phyloP scores from a whole-genome alignment of 768 basidiomycete species.

The Lactifluus subvellereus region DNA sequence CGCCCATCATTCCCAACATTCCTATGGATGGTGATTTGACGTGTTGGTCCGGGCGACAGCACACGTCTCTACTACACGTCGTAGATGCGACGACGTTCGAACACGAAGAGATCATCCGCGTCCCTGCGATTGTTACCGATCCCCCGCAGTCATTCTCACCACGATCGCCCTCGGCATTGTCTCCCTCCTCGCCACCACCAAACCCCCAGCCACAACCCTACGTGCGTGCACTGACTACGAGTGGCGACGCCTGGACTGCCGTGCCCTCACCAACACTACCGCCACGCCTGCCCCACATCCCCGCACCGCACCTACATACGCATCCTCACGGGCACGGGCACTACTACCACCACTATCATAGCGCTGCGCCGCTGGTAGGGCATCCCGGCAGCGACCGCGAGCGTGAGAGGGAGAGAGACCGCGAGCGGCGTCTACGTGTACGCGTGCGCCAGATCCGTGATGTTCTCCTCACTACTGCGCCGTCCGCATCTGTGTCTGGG shows the following conservation, averaged over 20 bases:
- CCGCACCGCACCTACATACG: conserved; percentile 5
- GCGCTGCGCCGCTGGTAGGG: not conserved
- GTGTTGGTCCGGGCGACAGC: conserved; percentile 39
- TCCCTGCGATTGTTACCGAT: conserved; percentile 39
- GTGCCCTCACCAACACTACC: not conserved
- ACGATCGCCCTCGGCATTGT: conserved; percentile 15
- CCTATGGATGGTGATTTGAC: not conserved
- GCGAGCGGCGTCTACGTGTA: conserved; percentile 13
- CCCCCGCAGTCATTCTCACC: conserved; percentile 21
- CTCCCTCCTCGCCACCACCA: not conserved
- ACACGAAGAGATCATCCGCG: conserved; percentile 59
- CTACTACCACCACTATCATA: conserved; percentile 18
- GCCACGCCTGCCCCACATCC: conserved; percentile 4
- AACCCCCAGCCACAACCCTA: conserved; percentile 16
- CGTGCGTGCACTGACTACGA: not conserved
- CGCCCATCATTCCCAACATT: conserved; percentile 19
- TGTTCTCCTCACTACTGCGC: not conserved
- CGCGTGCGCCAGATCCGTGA: conserved; percentile 15
- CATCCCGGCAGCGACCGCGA: not conserved
- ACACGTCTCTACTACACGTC: conserved; percentile 75
- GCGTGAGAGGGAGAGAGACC: not conserved
- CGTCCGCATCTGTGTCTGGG: not conserved
- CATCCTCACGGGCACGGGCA: conserved; percentile 13
- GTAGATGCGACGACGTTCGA: conserved; percentile 86
- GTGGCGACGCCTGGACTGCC: not conserved